Evolutionary conservation across 2,329 filamentous ascomycete species (phyloP).

Genomic region (Aspergillus sergii): DNA sequence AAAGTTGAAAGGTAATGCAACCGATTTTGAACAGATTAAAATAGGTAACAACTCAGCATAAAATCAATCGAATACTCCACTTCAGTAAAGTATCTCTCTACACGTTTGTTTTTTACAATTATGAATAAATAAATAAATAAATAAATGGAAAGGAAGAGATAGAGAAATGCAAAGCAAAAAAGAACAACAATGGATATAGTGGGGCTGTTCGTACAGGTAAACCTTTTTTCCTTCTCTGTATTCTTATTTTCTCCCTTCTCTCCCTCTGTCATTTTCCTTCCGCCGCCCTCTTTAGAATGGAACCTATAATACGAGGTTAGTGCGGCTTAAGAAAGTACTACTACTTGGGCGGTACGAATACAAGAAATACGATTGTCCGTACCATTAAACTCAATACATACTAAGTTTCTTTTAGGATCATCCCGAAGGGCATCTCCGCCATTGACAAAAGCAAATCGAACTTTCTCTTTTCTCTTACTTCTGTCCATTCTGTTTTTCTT

Average conservation of each 20-base stretch:
- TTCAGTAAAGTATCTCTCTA: not conserved
- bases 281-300: not conserved
- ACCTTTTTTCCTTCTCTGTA: not conserved
- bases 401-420: not conserved
- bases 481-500: not conserved
- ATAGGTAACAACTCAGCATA: not conserved
- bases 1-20: not conserved
- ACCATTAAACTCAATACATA: not conserved
- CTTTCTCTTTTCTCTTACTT: not conserved
- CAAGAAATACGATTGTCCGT: not conserved
- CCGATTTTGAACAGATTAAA: not conserved
- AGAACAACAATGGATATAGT: not conserved
- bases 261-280: not conserved
- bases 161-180: not conserved
- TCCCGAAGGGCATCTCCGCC: not conserved
- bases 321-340: not conserved
- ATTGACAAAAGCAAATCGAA: not conserved
- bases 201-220: not conserved
- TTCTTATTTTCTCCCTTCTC: not conserved
- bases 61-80: not conserved
- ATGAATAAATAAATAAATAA: too few species aligned
- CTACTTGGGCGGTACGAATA: not conserved
- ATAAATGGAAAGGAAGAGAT: not conserved
- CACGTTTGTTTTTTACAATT: not conserved
- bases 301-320: constrained; percentile 6